These are phyloP conservation scores for Pythium rishiriense DNA, from an alignment of 352 stramenopile genomes.

Conservation along the genomic window DNA sequence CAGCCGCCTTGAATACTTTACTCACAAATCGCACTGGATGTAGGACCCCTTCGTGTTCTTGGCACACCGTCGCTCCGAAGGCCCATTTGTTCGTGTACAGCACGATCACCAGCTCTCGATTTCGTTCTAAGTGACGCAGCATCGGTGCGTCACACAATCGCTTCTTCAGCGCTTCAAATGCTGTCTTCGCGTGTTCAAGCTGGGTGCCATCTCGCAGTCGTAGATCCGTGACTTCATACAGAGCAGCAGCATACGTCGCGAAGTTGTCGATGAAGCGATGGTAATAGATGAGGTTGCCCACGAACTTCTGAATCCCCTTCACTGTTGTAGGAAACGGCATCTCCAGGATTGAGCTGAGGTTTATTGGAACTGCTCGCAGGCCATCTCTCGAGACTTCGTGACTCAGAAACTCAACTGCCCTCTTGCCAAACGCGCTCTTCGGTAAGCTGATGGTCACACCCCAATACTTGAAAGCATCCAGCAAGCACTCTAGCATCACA, in stretches of 20 bases:
- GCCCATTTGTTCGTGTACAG: constrained; percentile 22
- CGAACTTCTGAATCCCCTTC: constrained; percentile 26
- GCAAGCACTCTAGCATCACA: constrained; percentile 3
- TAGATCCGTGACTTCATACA: constrained; percentile 20
- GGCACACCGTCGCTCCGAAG: constrained; percentile 9
- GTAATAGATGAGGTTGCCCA: constrained; percentile 20
- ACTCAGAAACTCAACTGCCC: constrained; percentile 18
- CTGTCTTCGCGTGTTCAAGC: constrained; percentile 1
- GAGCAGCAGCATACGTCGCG: constrained; percentile 1
- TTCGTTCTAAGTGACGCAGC: not conserved
- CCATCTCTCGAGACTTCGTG: constrained; percentile 2
- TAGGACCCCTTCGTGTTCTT: constrained; percentile 8
- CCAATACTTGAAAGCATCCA: constrained; percentile 25
- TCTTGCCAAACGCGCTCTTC: constrained; percentile 24
- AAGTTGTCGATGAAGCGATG: constrained; percentile 26
- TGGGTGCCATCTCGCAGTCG: constrained; percentile 2
- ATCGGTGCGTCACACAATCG: not conserved
- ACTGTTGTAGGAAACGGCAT: constrained; percentile 17
- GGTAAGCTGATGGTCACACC: constrained; percentile 29
- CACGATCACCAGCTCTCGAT: constrained; percentile 5
- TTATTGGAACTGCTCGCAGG: not conserved
- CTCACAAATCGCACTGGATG: constrained; percentile 17
- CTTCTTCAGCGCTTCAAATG: constrained; percentile 23
- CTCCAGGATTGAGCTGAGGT: not conserved
- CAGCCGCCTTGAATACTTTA: constrained; percentile 19